Percentiles rank a stretch among this genome's conserved stretches.
Evolutionary conservation across 257 asterid genomes (phyloP).

Genomic region (Thymus quinquecostatus): DNA sequence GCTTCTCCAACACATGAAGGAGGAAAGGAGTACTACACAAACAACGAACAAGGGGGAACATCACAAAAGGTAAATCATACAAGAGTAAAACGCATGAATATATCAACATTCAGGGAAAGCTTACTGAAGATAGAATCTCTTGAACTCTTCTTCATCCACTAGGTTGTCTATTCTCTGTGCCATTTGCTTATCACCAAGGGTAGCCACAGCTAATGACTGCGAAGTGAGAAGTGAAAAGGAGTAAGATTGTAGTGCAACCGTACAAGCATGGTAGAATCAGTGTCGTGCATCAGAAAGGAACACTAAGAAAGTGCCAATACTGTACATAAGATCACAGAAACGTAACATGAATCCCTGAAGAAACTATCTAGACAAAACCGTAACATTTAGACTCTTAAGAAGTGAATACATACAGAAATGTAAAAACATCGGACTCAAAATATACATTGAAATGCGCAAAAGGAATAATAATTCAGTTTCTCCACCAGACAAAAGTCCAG

Average conservation of each 20-base stretch:
- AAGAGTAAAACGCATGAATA: conserved; percentile 20
- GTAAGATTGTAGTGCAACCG: too few relatives aligned
- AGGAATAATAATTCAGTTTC: conserved; percentile 14
- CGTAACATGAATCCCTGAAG: not conserved
- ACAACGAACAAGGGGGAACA: conserved; percentile 29
- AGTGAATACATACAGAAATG: conserved; percentile 21
- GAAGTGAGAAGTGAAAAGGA: conserved; percentile 17
- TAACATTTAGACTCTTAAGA: not conserved
- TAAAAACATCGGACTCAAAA: conserved; percentile 14
- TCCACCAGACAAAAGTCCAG: conserved; percentile 31
- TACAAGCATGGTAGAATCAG: not conserved
- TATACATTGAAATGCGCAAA: conserved; percentile 18
- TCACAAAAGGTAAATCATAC: conserved; percentile 7
- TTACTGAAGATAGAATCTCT: conserved; percentile 99
- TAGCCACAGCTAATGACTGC: conserved; percentile 90
- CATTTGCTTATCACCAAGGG: conserved; percentile 96
- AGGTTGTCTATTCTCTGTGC: conserved; percentile 94
- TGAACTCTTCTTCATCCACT: conserved; percentile 91
- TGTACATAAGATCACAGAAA: not conserved
- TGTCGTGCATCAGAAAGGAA: not conserved
- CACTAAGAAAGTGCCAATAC: conserved; percentile 8
- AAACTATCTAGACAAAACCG: not conserved
- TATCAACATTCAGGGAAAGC: conserved; percentile 22
- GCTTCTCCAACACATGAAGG: conserved; percentile 98
- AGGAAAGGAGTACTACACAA: conserved; percentile 83